Evolutionary conservation across 2,329 filamentous ascomycete genomes (phyloP), one percentile per base, ranked within the genome.

Genomic region (Exophiala aquamarina): DNA sequence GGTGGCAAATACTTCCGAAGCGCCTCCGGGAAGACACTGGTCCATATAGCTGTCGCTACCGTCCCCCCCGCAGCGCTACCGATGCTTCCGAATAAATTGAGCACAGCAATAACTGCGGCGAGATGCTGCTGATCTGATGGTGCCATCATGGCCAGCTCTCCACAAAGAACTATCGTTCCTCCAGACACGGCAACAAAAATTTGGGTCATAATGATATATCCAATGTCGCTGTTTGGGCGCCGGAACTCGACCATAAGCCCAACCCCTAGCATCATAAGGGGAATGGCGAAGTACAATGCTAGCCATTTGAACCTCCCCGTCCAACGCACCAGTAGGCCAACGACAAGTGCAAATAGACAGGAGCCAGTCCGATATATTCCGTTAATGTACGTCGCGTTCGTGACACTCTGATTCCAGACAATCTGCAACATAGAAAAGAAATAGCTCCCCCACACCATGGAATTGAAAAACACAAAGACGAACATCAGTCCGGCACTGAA

Each of bases 111-210:
- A 17, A 66, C 50, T 32, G 63, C 59, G 11, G 77, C 75, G 14
- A 80, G 65, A 46, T 79, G 68, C 47, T 75, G 68, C 47, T 80
- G 77, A 33, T 68, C 68, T 10, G 74, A 72, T 3, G 73, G 70
- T 1, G 75, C 70, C 60, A 82, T 75, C 29, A 81, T 71, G 9
- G 78, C 75, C 41, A 83, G 72, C 56, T 83, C 74, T 56, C 76
- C 67, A 52, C 70, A 69, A 53, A 78, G 69, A 32, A 78, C 70
- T 13, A 78, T 66, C 23, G 73, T 72, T 47, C 72, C 72, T 11
- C 74, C 75, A n/a, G 70, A 69, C 49, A 77, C 63, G 17, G 75
- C 74, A 47, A 78, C 72, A 54, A 79, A 69, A 50, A 79, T 70
- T 56, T 78, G 75, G 47, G 70, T 73, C 69, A 77, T 72, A 63